Evolutionary conservation across 139 green algal genomes (phyloP).

Genomic region (Chlamydomonas sphaeroides): DNA sequence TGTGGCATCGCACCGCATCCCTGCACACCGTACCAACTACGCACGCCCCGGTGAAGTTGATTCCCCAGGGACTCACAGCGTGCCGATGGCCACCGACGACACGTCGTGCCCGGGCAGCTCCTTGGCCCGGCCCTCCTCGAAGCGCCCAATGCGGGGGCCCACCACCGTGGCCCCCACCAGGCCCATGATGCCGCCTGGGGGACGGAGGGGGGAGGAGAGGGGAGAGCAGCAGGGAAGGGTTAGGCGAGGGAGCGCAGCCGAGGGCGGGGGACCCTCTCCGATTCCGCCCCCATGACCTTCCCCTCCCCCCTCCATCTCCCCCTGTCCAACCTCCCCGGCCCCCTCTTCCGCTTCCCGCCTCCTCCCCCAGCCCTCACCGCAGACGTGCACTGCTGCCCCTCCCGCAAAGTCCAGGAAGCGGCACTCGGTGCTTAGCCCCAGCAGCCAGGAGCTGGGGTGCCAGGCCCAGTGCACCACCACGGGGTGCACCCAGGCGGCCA

Average conservation of each 20-base stretch:
- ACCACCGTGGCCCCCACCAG: slow-evolving; percentile 49
- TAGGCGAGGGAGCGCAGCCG: too few relatives aligned
- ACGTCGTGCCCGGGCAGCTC: slow-evolving; percentile 62
- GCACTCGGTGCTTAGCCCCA: slow-evolving; percentile 19
- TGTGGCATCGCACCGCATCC: too few relatives aligned
- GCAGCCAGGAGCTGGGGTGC: slow-evolving; percentile 36
- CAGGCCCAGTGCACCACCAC: slow-evolving; percentile 56
- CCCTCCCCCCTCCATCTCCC: too few relatives aligned
- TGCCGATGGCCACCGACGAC: slow-evolving; percentile 53
- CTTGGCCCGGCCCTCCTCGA: slow-evolving; percentile 51
- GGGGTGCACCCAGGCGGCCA: slow-evolving; percentile 50
- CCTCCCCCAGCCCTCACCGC: slow-evolving; percentile 15
- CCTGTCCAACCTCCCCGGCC: too few relatives aligned
- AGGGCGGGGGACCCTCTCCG: too few relatives aligned
- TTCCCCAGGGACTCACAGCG: slow-evolving; percentile 48
- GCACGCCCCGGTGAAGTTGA: too few relatives aligned
- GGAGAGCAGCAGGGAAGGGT: too few relatives aligned
- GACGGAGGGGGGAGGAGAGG: too few relatives aligned
- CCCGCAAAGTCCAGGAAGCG: slow-evolving; percentile 64
- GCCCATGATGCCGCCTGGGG: slow-evolving; percentile 52
- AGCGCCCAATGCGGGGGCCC: slow-evolving; percentile 58
- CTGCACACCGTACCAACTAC: too few relatives aligned
- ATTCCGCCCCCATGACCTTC: too few relatives aligned
- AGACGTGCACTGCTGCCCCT: slow-evolving; percentile 55
- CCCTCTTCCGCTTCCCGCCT: too few relatives aligned